Evolutionary conservation across 2,329 filamentous ascomycete species (phyloP), one percentile per base, ranked within the genome.

Genomic region (Beauveria pseudobassiana): DNA sequence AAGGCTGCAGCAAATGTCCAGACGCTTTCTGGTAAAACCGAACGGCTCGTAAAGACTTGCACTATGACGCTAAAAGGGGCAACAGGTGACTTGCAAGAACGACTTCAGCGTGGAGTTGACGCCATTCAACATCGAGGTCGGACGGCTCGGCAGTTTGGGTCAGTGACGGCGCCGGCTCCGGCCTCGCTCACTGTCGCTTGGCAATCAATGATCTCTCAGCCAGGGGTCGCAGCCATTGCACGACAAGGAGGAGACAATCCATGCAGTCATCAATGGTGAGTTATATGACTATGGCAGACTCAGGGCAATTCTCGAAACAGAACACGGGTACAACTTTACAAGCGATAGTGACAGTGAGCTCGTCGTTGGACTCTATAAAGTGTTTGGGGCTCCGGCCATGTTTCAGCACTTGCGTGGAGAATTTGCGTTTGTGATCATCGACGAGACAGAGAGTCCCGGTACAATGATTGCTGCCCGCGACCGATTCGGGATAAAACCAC

Each of bases 251-350:
- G 68, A 70, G 20, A 64, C 64, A 1, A 72, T 85, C 20, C 81
- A 85, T 67, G 81, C 81, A 2, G 77, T 85, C n/a, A 80, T 85
- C 26, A 85, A 83, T 62, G 82, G 83, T 30, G 82, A 85, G 68
- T 74, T 86, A 18, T 86, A 86, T 67, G 80, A 82, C 65, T 74
- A 78, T 62, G 78, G 82, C 54, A 65, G 69, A 14, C 73, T 82
- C 12, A 75, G 80, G 26, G 12, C 30, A 12, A 65, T 65, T 8
- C 66, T 74, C 12, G 69, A 78, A 22, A 61, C 62, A 68, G 2
- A 63, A 73, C 2, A 72, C 72, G 66, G 68, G 9, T 81, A 81
- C 68, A 54, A 66, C 2, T 84, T 84, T 71, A 69, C 70, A 40
- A 73, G 79, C 42, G 67, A 71, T 26, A 78, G 76, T 48, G 82